Conservation (phyloP, 805 yeast species). For the Ogataea saltuana region DNA sequence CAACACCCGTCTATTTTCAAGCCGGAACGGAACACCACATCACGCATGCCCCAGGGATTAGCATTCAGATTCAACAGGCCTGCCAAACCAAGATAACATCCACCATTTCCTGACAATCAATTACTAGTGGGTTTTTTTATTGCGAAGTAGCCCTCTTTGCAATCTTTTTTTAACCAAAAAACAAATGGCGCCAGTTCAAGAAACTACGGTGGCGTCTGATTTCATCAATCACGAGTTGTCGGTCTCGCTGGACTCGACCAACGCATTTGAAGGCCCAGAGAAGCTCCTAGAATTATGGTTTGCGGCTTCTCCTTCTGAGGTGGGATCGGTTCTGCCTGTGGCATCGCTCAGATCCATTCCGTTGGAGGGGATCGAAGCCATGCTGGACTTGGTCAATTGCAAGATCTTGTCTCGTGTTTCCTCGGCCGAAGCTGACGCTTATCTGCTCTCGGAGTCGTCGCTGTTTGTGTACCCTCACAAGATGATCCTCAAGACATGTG, state of each 20-base stretch:
- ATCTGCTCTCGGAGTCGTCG: constrained; percentile 84
- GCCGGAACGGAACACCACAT: not conserved
- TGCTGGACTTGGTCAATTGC: constrained; percentile 83
- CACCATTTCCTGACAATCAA: constrained; percentile 7
- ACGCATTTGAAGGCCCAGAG: constrained; percentile 97
- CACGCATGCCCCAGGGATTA: constrained; percentile 32
- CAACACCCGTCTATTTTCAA: not conserved
- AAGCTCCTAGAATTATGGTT: constrained; percentile 91
- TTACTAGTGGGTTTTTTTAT: constrained; percentile 29
- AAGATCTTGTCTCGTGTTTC: constrained; percentile 81
- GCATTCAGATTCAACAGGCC: constrained; percentile 36
- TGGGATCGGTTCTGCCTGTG: constrained; percentile 18
- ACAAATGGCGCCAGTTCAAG: constrained; percentile 14
- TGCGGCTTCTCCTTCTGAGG: constrained; percentile 45
- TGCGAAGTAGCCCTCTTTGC: constrained; percentile 26
- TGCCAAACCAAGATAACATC: constrained; percentile 37
- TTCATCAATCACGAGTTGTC: constrained; percentile 78
- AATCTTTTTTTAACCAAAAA: constrained; percentile 30
- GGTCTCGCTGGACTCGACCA: constrained; percentile 77
- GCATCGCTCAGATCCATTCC: constrained; percentile 62
- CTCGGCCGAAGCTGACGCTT: constrained; percentile 70
- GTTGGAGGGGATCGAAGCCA: constrained; percentile 62
- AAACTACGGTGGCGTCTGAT: constrained; percentile 25
- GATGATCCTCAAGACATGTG: constrained; percentile 89
- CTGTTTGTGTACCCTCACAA: constrained; percentile 87